Base-by-base conservation (phyloP, 2,329 filamentous ascomycete genomes). In the Bipolaris cookei region DNA sequence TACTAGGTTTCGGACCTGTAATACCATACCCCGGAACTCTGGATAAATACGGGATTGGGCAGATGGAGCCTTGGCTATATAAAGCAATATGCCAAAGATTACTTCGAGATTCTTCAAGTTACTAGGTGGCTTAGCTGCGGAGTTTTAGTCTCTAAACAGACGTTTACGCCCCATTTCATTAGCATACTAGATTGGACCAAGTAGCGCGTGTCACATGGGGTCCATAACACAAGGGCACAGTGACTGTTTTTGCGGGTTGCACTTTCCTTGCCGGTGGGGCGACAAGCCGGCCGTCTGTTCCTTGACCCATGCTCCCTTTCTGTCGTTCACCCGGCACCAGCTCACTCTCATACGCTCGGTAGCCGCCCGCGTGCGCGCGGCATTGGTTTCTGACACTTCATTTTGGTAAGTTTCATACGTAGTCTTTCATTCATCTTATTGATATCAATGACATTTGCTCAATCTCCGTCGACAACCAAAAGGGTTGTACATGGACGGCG, bases 61-160 rank as follows among this genome's bases (percentile, higher is more conserved):
- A 21, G 51, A 34, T 49, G 32, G 50, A 28, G 54, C 37, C 63
- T 64, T 62, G 63, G 63, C 59, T 43, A 65, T 65, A 54, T 65
- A 62, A 60, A 55, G 54, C 41, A 66, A 64, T 64, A 44, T 63
- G 55, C 51, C n/a, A 57, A 64, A 32, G 34, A 57, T 55, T 63
- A 56, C 55, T 54, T 49, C 46, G 45, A 52, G 41, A 54, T 28
- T 48, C 35, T 30, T 54, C 34, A 41, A 32, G 51, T 47, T 58
- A 47, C 52, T 48, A 46, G 20, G 56, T 49, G 38, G 43, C 48
- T 46, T 42, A 44, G 56, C 47, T 37, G 55, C 38, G 47, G 16
- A 18, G 28, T 37, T 25, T 37, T 28, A 38, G 38, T n/a, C 51
- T 58, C 21, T 1, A 48, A 45, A 34, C 25, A 44, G 34, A 41